phyloP scores from a whole-genome alignment of 345 rosid genomes.

The Conringia planisiliqua region DNA sequence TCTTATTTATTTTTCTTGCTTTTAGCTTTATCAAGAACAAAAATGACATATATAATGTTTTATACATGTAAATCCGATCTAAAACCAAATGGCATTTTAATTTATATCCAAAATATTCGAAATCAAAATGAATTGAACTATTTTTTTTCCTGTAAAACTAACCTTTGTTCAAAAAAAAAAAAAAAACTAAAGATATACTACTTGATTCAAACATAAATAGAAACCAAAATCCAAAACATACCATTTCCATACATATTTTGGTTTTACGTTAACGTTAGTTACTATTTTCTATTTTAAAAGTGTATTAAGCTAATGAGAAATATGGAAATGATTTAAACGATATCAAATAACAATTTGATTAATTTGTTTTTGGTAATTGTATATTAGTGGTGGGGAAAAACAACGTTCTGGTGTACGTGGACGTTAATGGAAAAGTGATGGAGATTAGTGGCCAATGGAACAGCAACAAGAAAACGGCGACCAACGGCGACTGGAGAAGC shows the following conservation, averaged over 20 bases:
- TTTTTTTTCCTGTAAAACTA: background rate
- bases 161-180: background rate
- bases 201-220: background rate
- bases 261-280: background rate
- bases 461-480: constrained; percentile 37
- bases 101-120: background rate
- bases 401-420: constrained; percentile 44
- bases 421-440: constrained; percentile 57
- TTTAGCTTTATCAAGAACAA: background rate
- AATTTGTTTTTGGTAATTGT: constrained; percentile 5
- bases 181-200: background rate
- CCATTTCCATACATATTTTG: background rate
- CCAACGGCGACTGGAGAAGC: constrained; percentile 67
- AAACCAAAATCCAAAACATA: background rate
- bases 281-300: too few relatives aligned
- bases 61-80: background rate
- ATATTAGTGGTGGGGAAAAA: constrained; percentile 37
- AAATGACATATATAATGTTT: background rate
- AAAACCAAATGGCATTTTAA: background rate
- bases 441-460: constrained; percentile 79
- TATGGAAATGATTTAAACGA: background rate
- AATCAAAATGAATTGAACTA: background rate
- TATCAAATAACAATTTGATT: background rate
- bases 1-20: background rate
- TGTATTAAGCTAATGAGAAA: background rate